phyloP scores from a whole-genome alignment of 768 basidiomycete genomes.

The Clitopilus hobsonii region DNA sequence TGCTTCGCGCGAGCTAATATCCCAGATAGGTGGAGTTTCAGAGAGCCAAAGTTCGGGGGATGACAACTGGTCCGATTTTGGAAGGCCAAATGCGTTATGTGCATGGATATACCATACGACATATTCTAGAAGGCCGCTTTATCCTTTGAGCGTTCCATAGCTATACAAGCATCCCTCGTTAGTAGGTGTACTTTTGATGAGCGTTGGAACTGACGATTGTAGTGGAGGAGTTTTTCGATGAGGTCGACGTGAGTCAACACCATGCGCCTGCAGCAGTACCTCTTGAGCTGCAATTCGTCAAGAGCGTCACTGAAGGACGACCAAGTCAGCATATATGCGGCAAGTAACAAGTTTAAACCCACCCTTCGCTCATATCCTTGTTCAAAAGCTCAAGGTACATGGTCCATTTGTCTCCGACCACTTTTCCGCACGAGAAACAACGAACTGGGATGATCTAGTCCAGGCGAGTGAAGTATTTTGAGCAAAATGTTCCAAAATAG shows the following conservation, averaged over 20 bases:
- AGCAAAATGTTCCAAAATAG: neutral
- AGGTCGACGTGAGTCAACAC: conserved; percentile 96
- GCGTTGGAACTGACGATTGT: conserved; percentile 68
- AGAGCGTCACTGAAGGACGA: conserved; percentile 67
- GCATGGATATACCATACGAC: too few relatives aligned
- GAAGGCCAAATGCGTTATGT: too few relatives aligned
- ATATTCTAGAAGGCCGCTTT: conserved; percentile 21
- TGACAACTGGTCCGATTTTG: too few relatives aligned
- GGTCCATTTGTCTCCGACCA: conserved; percentile 95
- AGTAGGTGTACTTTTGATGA: neutral
- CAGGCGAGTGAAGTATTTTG: neutral
- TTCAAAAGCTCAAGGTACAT: conserved; percentile 79
- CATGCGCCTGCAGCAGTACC: conserved; percentile 97
- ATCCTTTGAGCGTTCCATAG: conserved; percentile 48
- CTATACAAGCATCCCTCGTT: conserved; percentile 20
- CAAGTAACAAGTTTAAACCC: conserved; percentile 20
- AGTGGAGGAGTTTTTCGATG: conserved; percentile 94
- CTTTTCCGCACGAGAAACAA: conserved; percentile 96
- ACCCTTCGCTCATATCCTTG: conserved; percentile 88
- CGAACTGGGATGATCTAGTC: conserved; percentile 95
- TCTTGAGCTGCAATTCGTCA: conserved; percentile 82
- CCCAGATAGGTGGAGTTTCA: too few relatives aligned
- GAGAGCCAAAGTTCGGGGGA: too few relatives aligned
- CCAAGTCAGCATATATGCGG: neutral
- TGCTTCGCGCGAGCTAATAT: too few relatives aligned